Base-by-base conservation (phyloP, 495 filamentous ascomycete genomes). In the Talaromyces adpressus region DNA sequence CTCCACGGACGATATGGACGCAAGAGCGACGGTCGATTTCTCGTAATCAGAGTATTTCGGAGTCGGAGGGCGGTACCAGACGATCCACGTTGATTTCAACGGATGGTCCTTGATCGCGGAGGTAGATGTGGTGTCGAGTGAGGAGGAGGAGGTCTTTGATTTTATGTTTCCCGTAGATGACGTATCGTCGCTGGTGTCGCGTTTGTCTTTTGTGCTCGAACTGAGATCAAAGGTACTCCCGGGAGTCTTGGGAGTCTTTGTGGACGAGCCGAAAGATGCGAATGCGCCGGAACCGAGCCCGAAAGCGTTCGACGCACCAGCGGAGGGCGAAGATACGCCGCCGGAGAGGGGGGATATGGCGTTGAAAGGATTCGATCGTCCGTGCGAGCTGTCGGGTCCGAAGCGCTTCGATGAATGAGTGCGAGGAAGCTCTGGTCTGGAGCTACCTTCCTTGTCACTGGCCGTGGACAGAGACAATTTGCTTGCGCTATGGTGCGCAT, bases 11-110 rank as follows among this genome's bases (percentile, higher is more conserved):
- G 85, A 84, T 71, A 95, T 91, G 47, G 83, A 79, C 61, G 91
- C 93, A 68, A 98, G 85, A 16, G 91, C 84, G 67, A 93, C 87
- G 51, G 92, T 90, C 14, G 93, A 97, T 78, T 98, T 97, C 73
- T 98, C 94, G 71, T 98, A 98, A 75, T 98, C 94, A 73, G 93
- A 92, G 74, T 91, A 98, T 79, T 97, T 97, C 52, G 91, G 89
- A 63, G 92, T 95, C 56, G 92, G 92, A 39, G 92, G 92, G 29
- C 94, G 87, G 75, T 95, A 98, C 92, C 93, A 97, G 68, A 98
- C 91, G 7, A 96, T 89, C 94, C 94, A 98, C 58, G 85, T 89
- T 71, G 91, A 86, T 72, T 90, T 93, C 65, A 98, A 77, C 49
- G 78, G 79, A 73, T 92, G 89, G 62, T 80, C 79, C 49, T 70